Percentiles rank a stretch among this genome's conserved stretches.
Evolutionary conservation across 2,329 filamentous ascomycete species (phyloP).

Genomic region (Stagonosporopsis vannaccii): DNA sequence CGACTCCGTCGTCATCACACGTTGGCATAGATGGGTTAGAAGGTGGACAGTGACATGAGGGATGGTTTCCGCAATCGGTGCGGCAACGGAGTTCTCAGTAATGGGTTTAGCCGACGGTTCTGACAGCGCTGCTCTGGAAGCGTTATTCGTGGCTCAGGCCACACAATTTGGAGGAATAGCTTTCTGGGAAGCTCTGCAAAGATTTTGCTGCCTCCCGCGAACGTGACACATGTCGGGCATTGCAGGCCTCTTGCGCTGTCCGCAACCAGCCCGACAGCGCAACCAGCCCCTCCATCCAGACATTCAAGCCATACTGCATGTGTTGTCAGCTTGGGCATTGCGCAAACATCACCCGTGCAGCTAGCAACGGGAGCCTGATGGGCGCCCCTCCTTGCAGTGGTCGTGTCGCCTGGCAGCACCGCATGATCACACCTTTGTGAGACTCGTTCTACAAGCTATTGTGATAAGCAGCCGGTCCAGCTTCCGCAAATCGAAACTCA

Average conservation of each 20-base stretch:
- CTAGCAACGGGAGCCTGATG: neutral
- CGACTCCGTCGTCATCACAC: neutral
- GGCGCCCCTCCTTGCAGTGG: slow-evolving; percentile 2
- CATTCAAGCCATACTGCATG: neutral
- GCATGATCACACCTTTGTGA: slow-evolving; percentile 14
- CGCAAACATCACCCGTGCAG: slow-evolving; percentile 4
- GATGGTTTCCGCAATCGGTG: neutral
- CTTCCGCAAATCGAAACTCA: slow-evolving; percentile 9
- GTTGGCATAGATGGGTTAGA: neutral
- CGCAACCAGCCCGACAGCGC: slow-evolving; percentile 15
- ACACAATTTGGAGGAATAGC: neutral
- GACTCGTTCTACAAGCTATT: slow-evolving; percentile 9
- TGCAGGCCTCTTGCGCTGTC: neutral
- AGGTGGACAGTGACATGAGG: neutral
- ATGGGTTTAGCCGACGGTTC: neutral
- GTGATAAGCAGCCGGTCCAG: slow-evolving; percentile 11
- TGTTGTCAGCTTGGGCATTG: neutral
- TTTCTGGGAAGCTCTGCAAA: slow-evolving; percentile 2
- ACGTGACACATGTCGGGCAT: neutral
- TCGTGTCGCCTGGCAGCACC: slow-evolving; percentile 5
- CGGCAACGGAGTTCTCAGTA: neutral
- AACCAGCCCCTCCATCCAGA: slow-evolving; percentile 5
- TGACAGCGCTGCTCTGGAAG: neutral
- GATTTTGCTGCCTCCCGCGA: neutral
- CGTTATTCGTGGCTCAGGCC: neutral